Percentiles rank a stretch among this genome's conserved stretches.
These are phyloP conservation scores for Luzula sylvatica DNA, from an alignment of 176 grass and related monocot species.

Conservation along the genomic window DNA sequence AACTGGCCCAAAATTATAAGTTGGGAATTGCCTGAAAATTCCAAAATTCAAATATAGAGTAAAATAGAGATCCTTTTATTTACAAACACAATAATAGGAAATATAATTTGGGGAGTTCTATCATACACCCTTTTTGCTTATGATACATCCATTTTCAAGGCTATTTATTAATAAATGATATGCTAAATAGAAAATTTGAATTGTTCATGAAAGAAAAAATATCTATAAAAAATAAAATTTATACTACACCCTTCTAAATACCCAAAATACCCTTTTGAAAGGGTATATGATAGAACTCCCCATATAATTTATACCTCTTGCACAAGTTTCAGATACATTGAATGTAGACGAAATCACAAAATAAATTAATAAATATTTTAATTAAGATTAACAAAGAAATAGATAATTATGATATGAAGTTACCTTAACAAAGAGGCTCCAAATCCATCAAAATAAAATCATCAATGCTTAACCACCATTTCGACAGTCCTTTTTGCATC, in stretches of 20 bases:
- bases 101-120: slow-evolving; percentile 23
- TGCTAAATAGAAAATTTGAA: too few relatives aligned
- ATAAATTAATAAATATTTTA: slow-evolving; percentile 15
- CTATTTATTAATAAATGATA: too few relatives aligned
- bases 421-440: slow-evolving; percentile 57
- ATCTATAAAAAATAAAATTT: slow-evolving; percentile 6
- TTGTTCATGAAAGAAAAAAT: too few relatives aligned
- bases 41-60: slow-evolving; percentile 16
- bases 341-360: slow-evolving; percentile 46
- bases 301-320: slow-evolving; percentile 67
- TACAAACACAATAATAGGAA: neutral
- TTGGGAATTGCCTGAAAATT: slow-evolving; percentile 73
- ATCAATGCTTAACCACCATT: slow-evolving; percentile 54
- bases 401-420: slow-evolving; percentile 19
- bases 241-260: slow-evolving; percentile 27
- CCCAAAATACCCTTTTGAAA: slow-evolving; percentile 58
- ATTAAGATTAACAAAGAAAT: slow-evolving; percentile 7
- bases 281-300: slow-evolving; percentile 76
- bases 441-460: too few relatives aligned
- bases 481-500: slow-evolving; percentile 40
- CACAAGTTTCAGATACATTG: slow-evolving; percentile 48
- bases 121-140: too few relatives aligned
- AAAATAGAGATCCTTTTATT: too few relatives aligned
- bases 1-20: slow-evolving; percentile 67
- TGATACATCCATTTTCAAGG: too few relatives aligned